These are phyloP conservation scores for Aspergillus vadensis DNA, from an alignment of 2,329 filamentous ascomycete species.

Conservation along the genomic window DNA sequence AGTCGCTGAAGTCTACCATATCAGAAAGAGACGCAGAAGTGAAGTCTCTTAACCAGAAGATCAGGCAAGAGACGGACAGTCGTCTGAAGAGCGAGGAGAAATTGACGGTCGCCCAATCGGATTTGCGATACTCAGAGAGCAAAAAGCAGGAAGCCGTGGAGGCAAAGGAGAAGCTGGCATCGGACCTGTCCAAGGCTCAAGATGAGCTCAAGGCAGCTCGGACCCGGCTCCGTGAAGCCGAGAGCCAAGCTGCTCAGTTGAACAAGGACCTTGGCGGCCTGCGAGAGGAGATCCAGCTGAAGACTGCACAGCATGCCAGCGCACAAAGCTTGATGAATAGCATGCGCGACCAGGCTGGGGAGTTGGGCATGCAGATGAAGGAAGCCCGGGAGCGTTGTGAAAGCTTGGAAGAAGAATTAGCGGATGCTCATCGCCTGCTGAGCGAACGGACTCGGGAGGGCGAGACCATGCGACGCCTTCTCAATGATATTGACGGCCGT, in stretches of 20 bases:
- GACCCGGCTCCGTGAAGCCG: constrained; percentile 68
- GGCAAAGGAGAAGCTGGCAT: constrained; percentile 67
- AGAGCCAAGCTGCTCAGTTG: constrained; percentile 71
- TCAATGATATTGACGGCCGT: constrained; percentile 82
- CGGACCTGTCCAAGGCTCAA: constrained; percentile 70
- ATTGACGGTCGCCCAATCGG: constrained; percentile 70
- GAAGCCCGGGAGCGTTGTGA: constrained; percentile 81
- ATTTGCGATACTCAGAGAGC: constrained; percentile 74
- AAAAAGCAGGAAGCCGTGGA: constrained; percentile 78
- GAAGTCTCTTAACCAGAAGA: constrained; percentile 73
- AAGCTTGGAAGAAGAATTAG: constrained; percentile 86
- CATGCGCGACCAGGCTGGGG: constrained; percentile 89
- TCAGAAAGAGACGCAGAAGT: constrained; percentile 77
- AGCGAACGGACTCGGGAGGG: constrained; percentile 86
- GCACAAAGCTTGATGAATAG: constrained; percentile 83
- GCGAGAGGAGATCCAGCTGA: constrained; percentile 79
- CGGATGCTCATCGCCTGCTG: constrained; percentile 82
- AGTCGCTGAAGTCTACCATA: constrained; percentile 67
- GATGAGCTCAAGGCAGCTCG: constrained; percentile 65
- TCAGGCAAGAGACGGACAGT: constrained; percentile 71
- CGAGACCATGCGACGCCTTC: constrained; percentile 88
- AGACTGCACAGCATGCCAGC: constrained; percentile 80
- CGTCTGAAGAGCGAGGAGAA: constrained; percentile 77
- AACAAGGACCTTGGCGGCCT: constrained; percentile 67
- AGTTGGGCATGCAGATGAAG: constrained; percentile 88